Percentiles rank a stretch among this genome's conserved stretches.
phyloP scores from a whole-genome alignment of 2,329 filamentous ascomycete genomes.

The Penicillium digitatum region DNA sequence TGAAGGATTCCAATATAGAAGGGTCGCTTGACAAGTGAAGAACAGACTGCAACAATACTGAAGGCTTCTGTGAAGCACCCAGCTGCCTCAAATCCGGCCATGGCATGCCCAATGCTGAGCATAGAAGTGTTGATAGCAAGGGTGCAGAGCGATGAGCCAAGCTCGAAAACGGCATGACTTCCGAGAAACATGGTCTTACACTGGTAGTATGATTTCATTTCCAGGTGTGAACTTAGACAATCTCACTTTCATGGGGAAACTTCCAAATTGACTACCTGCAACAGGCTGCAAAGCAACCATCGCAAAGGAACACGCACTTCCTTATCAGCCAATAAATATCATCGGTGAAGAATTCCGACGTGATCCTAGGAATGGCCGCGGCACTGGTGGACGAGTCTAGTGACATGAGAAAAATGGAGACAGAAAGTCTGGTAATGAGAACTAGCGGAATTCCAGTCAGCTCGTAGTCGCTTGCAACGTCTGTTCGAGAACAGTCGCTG shows the following conservation, averaged over 20 bases:
- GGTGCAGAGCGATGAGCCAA: not conserved
- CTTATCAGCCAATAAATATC: not conserved
- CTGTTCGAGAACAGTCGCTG: not conserved
- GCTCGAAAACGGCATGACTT: not conserved
- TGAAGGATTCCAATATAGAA: not conserved
- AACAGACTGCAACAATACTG: not conserved
- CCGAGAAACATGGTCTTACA: not conserved
- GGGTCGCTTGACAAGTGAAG: not conserved
- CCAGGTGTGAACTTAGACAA: fast-evolving
- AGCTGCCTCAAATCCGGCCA: not conserved
- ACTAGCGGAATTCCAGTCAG: not conserved
- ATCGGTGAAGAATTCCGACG: not conserved
- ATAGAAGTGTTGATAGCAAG: not conserved
- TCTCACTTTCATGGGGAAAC: not conserved
- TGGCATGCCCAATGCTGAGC: not conserved
- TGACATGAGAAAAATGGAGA: not conserved
- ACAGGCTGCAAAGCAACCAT: not conserved
- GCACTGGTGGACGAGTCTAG: not conserved
- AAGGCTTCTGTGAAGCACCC: not conserved
- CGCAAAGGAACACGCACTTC: not conserved
- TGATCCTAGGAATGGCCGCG: not conserved
- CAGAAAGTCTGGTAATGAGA: not conserved
- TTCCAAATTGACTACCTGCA: not conserved
- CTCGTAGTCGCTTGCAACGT: not conserved
- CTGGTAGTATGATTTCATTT: not conserved